Conservation (phyloP, 176 grass and related monocot genomes). For the Urochloa ruziziensis region DNA sequence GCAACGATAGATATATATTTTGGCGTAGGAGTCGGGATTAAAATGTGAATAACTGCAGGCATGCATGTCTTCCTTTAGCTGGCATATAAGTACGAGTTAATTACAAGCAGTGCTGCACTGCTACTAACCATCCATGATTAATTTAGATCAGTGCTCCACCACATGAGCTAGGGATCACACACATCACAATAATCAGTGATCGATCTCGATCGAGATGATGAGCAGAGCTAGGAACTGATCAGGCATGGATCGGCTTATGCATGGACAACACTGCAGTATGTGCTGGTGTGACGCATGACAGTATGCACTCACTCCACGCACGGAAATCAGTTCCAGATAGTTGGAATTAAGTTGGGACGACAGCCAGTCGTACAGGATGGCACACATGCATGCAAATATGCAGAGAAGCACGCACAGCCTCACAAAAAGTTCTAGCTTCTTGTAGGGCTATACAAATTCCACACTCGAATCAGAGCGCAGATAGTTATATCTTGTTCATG, state of each 20-base stretch:
- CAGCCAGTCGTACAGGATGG: neutral
- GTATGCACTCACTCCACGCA: neutral
- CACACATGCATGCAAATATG: neutral
- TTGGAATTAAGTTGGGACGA: neutral
- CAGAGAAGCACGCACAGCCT: neutral
- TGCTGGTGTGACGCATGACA: neutral
- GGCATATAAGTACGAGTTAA: neutral
- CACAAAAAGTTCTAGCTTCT: neutral
- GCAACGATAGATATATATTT: neutral
- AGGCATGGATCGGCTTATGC: too few species aligned
- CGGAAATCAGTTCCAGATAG: neutral
- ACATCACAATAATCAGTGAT: neutral
- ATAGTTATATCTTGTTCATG: too few species aligned
- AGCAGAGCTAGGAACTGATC: too few species aligned
- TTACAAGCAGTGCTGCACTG: too few species aligned
- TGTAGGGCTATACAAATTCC: neutral
- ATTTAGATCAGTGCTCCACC: too few species aligned
- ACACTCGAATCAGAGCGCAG: too few species aligned
- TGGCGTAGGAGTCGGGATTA: neutral
- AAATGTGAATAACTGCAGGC: neutral
- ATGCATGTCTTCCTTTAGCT: neutral
- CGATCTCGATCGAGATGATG: too few species aligned
- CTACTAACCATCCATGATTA: too few species aligned
- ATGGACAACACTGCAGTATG: too few species aligned
- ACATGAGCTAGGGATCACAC: too few species aligned